phyloP scores from a whole-genome alignment of 768 basidiomycete species.

The Amanita rubescens region DNA sequence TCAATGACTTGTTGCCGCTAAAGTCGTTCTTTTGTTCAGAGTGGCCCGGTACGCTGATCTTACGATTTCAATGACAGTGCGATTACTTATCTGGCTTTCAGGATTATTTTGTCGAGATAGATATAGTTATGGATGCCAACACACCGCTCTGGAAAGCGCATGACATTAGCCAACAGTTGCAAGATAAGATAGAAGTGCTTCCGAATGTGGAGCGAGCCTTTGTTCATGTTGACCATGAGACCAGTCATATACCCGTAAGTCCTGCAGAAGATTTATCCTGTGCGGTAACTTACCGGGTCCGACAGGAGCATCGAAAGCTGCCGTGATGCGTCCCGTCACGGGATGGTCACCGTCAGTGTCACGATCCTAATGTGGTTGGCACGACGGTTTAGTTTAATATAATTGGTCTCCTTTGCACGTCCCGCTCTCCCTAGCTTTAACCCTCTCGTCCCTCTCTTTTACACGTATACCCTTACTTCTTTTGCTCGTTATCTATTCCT shows the following conservation, averaged over 20 bases:
- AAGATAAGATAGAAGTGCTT: slow-evolving; percentile 83
- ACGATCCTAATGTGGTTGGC: slow-evolving; percentile 5
- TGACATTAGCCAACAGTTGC: slow-evolving; percentile 75
- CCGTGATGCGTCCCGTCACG: background rate
- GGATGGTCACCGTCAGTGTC: slow-evolving; percentile 1
- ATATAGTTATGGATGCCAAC: slow-evolving; percentile 85
- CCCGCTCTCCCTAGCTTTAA: background rate
- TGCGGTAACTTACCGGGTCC: background rate
- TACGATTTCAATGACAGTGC: background rate
- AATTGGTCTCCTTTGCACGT: slow-evolving; percentile 9
- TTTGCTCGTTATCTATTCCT: background rate
- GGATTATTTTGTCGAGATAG: slow-evolving; percentile 93
- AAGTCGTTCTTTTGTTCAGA: slow-evolving; percentile 30
- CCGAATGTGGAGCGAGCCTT: slow-evolving; percentile 91
- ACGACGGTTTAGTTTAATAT: background rate
- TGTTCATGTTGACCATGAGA: slow-evolving; percentile 93
- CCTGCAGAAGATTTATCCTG: background rate
- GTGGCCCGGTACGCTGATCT: slow-evolving; percentile 52
- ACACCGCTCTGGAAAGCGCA: slow-evolving; percentile 89
- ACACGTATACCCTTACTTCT: background rate
- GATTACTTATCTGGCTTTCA: slow-evolving; percentile 17
- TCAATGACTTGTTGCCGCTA: slow-evolving; percentile 7
- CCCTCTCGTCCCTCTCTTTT: background rate
- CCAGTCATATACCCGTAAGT: slow-evolving; percentile 59
- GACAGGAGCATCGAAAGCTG: slow-evolving; percentile 43